phyloP scores from a whole-genome alignment of 192 early-diverging fungal genomes.

The Linnemannia hyalina region DNA sequence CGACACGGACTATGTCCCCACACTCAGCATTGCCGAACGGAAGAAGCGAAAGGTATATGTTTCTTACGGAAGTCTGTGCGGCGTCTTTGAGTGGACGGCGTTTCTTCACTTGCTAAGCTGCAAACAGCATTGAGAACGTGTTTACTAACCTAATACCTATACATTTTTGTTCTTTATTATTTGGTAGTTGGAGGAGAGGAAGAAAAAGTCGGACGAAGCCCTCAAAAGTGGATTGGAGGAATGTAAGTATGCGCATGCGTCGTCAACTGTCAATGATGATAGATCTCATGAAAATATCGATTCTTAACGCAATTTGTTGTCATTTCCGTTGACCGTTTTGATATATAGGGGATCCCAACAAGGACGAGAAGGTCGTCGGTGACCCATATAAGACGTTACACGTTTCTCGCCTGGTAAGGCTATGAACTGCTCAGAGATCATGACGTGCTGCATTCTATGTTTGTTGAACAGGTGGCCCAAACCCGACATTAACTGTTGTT shows the following conservation, averaged over 20 bases:
- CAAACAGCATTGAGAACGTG: neutral
- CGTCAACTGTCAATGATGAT: neutral
- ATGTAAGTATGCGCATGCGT: conserved; percentile 53
- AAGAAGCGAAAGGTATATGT: conserved; percentile 73
- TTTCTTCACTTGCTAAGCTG: neutral
- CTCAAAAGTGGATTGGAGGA: conserved; percentile 63
- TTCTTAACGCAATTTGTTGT: neutral
- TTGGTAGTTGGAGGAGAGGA: conserved; percentile 65
- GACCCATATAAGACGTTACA: conserved; percentile 96
- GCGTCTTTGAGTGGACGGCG: neutral
- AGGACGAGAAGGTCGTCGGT: conserved; percentile 77
- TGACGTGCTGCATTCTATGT: no score
- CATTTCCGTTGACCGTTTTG: neutral
- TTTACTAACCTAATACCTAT: neutral
- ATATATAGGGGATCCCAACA: conserved; percentile 75
- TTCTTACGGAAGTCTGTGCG: neutral
- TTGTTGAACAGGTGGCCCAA: neutral
- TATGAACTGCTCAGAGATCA: neutral
- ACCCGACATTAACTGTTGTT: neutral
- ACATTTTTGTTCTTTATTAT: neutral
- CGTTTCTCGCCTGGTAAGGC: conserved; percentile 80
- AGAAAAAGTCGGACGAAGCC: conserved; percentile 71
- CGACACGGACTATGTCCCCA: conserved; percentile 81
- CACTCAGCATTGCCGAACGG: conserved; percentile 74
- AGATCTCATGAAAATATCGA: neutral